These are phyloP conservation scores for Pelagophyceae sp. DNA, from an alignment of 352 stramenopile species.

Conservation along the genomic window DNA sequence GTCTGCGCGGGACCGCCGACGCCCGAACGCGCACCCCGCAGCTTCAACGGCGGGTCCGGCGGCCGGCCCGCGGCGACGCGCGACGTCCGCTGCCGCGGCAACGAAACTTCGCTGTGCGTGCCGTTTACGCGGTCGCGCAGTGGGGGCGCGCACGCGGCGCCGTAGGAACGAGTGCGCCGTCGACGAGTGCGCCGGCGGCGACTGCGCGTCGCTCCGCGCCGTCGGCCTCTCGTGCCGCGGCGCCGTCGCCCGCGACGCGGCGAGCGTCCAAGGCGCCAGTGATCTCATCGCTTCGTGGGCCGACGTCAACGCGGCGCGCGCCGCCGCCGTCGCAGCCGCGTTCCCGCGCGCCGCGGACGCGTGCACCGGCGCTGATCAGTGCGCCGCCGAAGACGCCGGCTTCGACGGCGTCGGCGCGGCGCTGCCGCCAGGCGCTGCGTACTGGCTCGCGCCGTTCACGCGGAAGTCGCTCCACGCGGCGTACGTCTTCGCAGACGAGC, in stretches of 20 bases:
- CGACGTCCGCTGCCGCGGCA: background rate
- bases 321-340: too few species aligned
- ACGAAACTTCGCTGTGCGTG: background rate
- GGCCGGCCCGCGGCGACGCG: background rate
- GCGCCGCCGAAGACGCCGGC: too few species aligned
- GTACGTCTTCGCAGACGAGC: conserved; percentile 5
- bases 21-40: too few species aligned
- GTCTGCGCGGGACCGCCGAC: background rate
- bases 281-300: background rate
- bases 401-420: too few species aligned
- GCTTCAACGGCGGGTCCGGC: background rate
- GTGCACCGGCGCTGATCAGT: too few species aligned
- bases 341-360: too few species aligned
- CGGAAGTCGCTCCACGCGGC: background rate
- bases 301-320: background rate
- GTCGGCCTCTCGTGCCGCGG: conserved; percentile 1
- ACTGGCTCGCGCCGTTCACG: too few species aligned
- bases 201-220: background rate
- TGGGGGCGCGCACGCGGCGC: background rate
- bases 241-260: background rate
- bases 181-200: background rate
- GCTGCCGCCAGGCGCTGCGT: too few species aligned
- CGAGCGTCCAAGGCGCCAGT: background rate
- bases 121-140: background rate
- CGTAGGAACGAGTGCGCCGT: background rate